These are phyloP conservation scores for Mrakia blollopis DNA, from an alignment of 768 basidiomycete species.

Conservation along the genomic window DNA sequence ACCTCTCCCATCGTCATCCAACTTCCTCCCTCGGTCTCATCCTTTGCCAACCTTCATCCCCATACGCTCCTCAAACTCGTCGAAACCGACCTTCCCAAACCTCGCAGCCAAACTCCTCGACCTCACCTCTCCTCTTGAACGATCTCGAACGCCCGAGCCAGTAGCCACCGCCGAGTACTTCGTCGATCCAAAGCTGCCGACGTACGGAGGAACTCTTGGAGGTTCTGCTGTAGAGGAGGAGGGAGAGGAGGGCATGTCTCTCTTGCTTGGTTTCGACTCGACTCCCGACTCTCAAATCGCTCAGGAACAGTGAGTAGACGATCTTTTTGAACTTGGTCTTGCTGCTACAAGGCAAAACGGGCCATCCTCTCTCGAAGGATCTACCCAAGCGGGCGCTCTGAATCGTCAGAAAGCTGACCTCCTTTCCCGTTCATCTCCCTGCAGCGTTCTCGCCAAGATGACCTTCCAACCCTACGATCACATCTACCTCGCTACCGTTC, in stretches of 20 bases:
- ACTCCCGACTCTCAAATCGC: constrained; percentile 11
- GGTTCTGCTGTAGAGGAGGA: background rate
- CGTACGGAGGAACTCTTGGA: constrained; percentile 23
- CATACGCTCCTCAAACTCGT: too few relatives aligned
- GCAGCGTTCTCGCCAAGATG: constrained; percentile 29
- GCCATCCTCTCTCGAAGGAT: too few relatives aligned
- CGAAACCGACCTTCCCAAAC: too few relatives aligned
- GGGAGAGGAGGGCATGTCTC: constrained; percentile 3
- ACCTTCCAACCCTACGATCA: constrained; percentile 22
- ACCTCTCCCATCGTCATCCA: too few relatives aligned
- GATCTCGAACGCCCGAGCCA: constrained; percentile 16
- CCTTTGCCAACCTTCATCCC: too few relatives aligned
- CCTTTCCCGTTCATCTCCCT: background rate
- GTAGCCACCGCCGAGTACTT: constrained; percentile 10
- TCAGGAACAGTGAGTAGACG: constrained; percentile 7
- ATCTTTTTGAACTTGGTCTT: too few relatives aligned
- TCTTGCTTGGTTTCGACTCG: constrained; percentile 20
- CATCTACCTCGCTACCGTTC: constrained; percentile 21
- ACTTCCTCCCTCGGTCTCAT: too few relatives aligned
- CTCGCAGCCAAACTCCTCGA: constrained; percentile 18
- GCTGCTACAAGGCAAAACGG: too few relatives aligned
- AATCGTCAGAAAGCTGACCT: background rate
- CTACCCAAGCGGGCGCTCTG: too few relatives aligned
- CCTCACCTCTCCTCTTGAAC: constrained; percentile 12
- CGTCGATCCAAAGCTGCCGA: constrained; percentile 24